phyloP scores from a whole-genome alignment of 192 early-diverging fungal genomes.

The Coemansia sp. region DNA sequence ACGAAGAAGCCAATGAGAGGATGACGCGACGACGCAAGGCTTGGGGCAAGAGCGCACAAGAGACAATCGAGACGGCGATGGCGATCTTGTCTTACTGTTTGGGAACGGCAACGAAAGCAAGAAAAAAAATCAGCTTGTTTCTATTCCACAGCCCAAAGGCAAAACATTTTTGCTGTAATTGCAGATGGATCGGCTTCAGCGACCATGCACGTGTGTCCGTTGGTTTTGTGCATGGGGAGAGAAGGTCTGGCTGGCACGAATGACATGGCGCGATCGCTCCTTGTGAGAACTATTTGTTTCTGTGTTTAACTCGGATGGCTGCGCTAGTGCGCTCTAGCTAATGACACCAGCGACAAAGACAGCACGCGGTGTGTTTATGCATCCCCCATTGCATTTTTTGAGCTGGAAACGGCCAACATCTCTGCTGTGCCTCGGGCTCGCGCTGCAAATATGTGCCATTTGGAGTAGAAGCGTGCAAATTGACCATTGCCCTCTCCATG shows the following conservation, averaged over 20 bases:
- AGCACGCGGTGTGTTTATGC: background rate
- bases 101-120: background rate
- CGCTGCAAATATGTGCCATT: background rate
- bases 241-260: background rate
- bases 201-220: background rate
- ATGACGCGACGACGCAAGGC: background rate
- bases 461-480: background rate
- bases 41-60: background rate
- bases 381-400: background rate
- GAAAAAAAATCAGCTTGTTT: background rate
- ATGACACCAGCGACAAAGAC: background rate
- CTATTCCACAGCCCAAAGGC: background rate
- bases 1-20: background rate
- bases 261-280: background rate
- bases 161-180: background rate
- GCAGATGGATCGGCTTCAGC: background rate
- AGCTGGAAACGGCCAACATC: background rate
- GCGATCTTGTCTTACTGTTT: background rate
- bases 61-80: background rate
- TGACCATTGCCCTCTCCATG: background rate
- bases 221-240: constrained; percentile 5
- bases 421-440: background rate
- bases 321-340: background rate
- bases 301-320: background rate
- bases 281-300: constrained; percentile 1